phyloP scores from a whole-genome alignment of 495 filamentous ascomycete genomes.

The Podospora pseudocomata region DNA sequence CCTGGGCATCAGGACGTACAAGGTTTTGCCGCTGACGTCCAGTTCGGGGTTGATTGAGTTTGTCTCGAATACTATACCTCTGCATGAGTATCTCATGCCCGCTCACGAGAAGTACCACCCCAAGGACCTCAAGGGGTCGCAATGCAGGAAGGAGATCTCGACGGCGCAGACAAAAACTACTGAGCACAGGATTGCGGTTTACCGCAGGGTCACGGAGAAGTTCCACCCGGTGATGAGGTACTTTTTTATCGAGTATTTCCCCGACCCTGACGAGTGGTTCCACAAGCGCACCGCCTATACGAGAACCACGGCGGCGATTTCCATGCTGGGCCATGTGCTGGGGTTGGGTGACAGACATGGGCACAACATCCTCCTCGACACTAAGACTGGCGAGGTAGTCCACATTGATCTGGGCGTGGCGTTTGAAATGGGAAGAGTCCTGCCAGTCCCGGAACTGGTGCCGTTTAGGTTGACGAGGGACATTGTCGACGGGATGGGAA shows the following conservation, averaged over 20 bases:
- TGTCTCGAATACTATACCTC: constrained; percentile 82
- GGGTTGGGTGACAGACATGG: constrained; percentile 95
- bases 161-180: constrained; percentile 63
- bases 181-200: constrained; percentile 69
- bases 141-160: constrained; percentile 72
- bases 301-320: constrained; percentile 87
- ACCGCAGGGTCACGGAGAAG: constrained; percentile 65
- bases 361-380: constrained; percentile 93
- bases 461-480: constrained; percentile 95
- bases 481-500: constrained; percentile 94
- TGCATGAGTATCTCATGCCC: constrained; percentile 86
- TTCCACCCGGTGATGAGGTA: constrained; percentile 94
- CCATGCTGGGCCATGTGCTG: constrained; percentile 88
- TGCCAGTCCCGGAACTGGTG: constrained; percentile 91
- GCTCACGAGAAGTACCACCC: constrained; percentile 85
- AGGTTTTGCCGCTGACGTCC: constrained; percentile 81
- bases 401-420: constrained; percentile 96
- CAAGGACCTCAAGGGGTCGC: constrained; percentile 68
- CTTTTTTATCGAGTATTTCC: constrained; percentile 94
- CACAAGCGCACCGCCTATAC: constrained; percentile 81
- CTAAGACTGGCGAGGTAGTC: constrained; percentile 85
- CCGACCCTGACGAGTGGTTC: constrained; percentile 96
- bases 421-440: constrained; percentile 89
- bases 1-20: constrained; percentile 88
- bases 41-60: constrained; percentile 95